Conservation (phyloP, 2,329 filamentous ascomycete genomes). For the Periconia sp. region DNA sequence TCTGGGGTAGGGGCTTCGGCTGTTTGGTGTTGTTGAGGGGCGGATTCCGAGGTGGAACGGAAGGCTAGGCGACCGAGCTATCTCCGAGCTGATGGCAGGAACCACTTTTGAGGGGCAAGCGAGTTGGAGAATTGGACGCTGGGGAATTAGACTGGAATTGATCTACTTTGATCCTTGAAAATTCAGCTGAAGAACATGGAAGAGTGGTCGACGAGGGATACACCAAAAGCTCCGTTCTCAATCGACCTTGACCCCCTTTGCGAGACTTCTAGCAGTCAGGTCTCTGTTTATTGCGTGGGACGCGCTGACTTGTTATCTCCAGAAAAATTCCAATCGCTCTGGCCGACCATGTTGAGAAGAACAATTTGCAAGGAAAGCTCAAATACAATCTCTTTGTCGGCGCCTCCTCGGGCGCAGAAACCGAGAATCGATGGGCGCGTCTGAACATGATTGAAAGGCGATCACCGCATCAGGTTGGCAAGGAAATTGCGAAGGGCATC, state of each 20-base stretch:
- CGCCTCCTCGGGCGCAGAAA: constrained; percentile 87
- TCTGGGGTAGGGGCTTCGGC: constrained; percentile 10
- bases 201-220: too few species aligned
- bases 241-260: too few species aligned
- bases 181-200: too few species aligned
- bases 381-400: constrained; percentile 89
- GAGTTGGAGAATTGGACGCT: too few species aligned
- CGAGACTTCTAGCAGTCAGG: too few species aligned
- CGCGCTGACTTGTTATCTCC: constrained; percentile 11
- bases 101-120: too few species aligned
- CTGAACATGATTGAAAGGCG: constrained; percentile 90
- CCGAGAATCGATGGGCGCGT: constrained; percentile 88
- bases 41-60: constrained; percentile 38
- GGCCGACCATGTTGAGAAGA: constrained; percentile 88
- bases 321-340: constrained; percentile 84
- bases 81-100: constrained; percentile 18
- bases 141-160: too few species aligned
- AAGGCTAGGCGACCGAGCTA: constrained; percentile 30
- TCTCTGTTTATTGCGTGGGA: too few species aligned
- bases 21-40: constrained; percentile 11
- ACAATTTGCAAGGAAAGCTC: constrained; percentile 80
- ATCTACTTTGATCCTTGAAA: too few species aligned
- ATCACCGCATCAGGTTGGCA: constrained; percentile 86
- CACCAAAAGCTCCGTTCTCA: too few species aligned
- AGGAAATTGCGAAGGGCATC: constrained; percentile 88